Evolutionary conservation across 768 basidiomycete species (phyloP).

Genomic region (Psilocybe tampanensis): DNA sequence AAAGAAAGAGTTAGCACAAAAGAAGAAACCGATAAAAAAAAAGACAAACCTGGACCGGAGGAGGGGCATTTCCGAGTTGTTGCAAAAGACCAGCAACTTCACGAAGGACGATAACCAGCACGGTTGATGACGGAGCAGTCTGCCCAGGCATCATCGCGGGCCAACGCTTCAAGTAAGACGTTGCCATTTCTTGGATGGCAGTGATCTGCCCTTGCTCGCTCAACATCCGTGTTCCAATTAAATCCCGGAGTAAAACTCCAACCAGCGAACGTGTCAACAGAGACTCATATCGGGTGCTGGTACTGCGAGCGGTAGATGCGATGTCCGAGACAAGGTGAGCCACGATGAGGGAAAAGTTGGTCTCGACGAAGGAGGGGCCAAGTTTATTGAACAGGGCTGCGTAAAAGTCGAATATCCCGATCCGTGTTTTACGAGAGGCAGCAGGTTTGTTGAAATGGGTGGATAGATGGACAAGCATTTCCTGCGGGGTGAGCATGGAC

Average conservation of each 20-base stretch:
- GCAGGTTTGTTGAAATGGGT: conserved; percentile 77
- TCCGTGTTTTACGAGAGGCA: conserved; percentile 67
- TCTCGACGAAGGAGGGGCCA: conserved; percentile 78
- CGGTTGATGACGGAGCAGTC: conserved; percentile 61
- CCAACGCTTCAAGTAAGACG: conserved; percentile 86
- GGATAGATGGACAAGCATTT: conserved; percentile 86
- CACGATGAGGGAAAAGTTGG: conserved; percentile 78
- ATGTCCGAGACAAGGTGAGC: conserved; percentile 81
- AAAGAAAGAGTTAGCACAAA: not conserved
- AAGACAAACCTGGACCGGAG: conserved; percentile 70
- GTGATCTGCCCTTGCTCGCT: conserved; percentile 93
- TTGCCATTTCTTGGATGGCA: conserved; percentile 86
- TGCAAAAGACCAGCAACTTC: conserved; percentile 87
- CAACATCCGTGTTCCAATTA: conserved; percentile 86
- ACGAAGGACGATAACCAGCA: conserved; percentile 73
- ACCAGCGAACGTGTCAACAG: conserved; percentile 74
- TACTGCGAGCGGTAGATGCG: conserved; percentile 58
- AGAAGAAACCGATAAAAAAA: not conserved
- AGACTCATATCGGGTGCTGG: conserved; percentile 68
- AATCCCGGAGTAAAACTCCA: conserved; percentile 77
- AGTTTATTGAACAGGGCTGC: conserved; percentile 74
- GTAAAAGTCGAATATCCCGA: conserved; percentile 91
- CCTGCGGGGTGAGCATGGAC: conserved; percentile 67
- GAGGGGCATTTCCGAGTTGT: conserved; percentile 90
- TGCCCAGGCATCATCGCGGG: conserved; percentile 92